A percentile compares a stretch with the other conserved stretches of the same genome.
These are phyloP conservation scores for Xylaria sp. DNA, from an alignment of 495 filamentous ascomycete genomes.

Conservation along the genomic window DNA sequence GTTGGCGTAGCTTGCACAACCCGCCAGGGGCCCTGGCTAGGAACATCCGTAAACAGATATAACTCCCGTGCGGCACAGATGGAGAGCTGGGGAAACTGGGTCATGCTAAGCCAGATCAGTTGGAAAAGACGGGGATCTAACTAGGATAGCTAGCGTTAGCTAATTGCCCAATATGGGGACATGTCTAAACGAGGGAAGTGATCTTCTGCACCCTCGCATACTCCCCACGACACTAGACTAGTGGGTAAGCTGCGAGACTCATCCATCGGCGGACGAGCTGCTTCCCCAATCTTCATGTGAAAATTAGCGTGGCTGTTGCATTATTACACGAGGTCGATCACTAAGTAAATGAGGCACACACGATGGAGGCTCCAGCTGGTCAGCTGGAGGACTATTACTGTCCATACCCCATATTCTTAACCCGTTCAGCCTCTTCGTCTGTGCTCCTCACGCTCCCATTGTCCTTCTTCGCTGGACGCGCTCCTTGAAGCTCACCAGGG, in stretches of 20 bases:
- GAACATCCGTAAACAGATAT: constrained; percentile 15
- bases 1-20: constrained; percentile 20
- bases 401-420: neutral
- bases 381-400: constrained; percentile 9
- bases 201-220: constrained; percentile 18
- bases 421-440: neutral
- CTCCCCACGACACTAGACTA: neutral
- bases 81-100: constrained; percentile 19
- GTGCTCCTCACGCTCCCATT: constrained; percentile 1
- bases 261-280: constrained; percentile 7
- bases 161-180: constrained; percentile 26
- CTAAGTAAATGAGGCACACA: constrained; percentile 15
- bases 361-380: constrained; percentile 18
- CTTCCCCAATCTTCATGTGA: constrained; percentile 20
- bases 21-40: neutral
- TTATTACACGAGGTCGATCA: constrained; percentile 17
- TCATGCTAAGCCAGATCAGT: neutral
- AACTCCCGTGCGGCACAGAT: neutral
- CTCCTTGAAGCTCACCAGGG: constrained; percentile 34
- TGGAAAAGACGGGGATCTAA: neutral
- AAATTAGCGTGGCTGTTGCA: constrained; percentile 7
- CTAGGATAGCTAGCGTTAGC: neutral
- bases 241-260: constrained; percentile 14
- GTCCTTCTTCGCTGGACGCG: constrained; percentile 9
- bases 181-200: constrained; percentile 19